Conservation (phyloP, 805 yeast species). For the Wickerhamiella azyma region DNA sequence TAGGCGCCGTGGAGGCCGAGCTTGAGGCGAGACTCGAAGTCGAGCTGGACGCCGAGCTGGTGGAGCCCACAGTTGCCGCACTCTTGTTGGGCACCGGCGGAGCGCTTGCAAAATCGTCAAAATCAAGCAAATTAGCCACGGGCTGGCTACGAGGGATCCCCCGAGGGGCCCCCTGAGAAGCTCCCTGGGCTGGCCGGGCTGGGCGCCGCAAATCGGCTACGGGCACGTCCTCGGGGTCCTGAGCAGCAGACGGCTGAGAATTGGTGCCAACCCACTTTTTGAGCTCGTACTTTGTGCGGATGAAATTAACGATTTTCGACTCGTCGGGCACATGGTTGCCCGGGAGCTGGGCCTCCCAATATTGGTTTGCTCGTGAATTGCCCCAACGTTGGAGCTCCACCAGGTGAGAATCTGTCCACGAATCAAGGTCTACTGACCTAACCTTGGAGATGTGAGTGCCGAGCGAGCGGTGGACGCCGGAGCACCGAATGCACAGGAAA, state of each 20-base stretch:
- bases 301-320: slow-evolving; percentile 74
- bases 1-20: background rate
- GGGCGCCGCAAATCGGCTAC: background rate
- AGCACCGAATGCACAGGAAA: slow-evolving; percentile 79
- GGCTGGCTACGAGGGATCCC: background rate
- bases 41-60: background rate
- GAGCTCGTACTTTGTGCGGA: slow-evolving; percentile 80
- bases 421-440: slow-evolving; percentile 84
- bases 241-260: slow-evolving; percentile 33
- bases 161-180: background rate
- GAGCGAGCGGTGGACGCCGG: slow-evolving; percentile 89
- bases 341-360: slow-evolving; percentile 77
- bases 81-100: slow-evolving; percentile 9
- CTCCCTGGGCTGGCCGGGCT: too few species aligned
- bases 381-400: slow-evolving; percentile 78
- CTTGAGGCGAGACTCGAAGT: background rate
- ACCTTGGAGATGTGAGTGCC: slow-evolving; percentile 93
- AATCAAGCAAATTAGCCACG: slow-evolving; percentile 14
- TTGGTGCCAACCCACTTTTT: slow-evolving; percentile 71
- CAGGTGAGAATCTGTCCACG: slow-evolving; percentile 92
- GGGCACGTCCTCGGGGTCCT: slow-evolving; percentile 8
- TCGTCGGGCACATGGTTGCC: slow-evolving; percentile 63
- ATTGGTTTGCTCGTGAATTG: slow-evolving; percentile 59
- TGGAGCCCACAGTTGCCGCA: slow-evolving; percentile 3
- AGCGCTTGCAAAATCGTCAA: slow-evolving; percentile 11